Evolutionary conservation across 805 yeast species (phyloP).

Genomic region (Clavispora phyllophila): DNA sequence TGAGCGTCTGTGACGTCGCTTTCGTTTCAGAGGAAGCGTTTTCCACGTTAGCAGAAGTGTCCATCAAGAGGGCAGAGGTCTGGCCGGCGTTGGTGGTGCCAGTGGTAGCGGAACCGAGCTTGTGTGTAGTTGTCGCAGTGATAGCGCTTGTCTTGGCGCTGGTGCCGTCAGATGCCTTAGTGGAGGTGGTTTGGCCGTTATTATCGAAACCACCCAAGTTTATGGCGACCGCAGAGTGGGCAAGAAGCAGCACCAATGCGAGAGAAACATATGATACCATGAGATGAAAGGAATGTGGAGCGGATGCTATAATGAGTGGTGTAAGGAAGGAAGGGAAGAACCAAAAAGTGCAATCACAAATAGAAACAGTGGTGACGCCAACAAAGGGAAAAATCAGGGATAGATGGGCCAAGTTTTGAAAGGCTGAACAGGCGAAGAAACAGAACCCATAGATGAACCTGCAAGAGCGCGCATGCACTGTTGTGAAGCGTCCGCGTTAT

Average conservation of each 20-base stretch:
- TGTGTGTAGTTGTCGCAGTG: background rate
- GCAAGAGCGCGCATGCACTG: background rate
- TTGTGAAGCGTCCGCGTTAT: background rate
- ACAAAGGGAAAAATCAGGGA: background rate
- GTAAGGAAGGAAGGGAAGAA: background rate
- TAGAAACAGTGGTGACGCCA: background rate
- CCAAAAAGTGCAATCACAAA: too few relatives aligned
- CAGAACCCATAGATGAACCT: background rate
- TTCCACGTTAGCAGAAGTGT: background rate
- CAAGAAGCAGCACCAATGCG: background rate
- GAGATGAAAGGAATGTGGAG: background rate
- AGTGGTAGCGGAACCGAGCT: conserved; percentile 1
- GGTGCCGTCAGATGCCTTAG: background rate
- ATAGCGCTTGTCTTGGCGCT: too few relatives aligned
- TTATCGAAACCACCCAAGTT: conserved; percentile 14
- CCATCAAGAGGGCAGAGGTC: background rate
- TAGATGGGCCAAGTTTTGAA: background rate
- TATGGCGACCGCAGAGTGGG: conserved; percentile 6
- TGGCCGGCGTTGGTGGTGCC: conserved; percentile 2
- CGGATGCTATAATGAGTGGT: background rate
- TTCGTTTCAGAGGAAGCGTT: conserved; percentile 3
- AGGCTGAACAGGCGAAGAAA: background rate
- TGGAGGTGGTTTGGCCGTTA: background rate
- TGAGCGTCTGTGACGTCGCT: background rate
- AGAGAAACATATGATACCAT: background rate